Percentiles rank a stretch among this genome's conserved stretches.
phyloP scores from a whole-genome alignment of 371 early-diverging fungal species.

The Mortierella sp. region DNA sequence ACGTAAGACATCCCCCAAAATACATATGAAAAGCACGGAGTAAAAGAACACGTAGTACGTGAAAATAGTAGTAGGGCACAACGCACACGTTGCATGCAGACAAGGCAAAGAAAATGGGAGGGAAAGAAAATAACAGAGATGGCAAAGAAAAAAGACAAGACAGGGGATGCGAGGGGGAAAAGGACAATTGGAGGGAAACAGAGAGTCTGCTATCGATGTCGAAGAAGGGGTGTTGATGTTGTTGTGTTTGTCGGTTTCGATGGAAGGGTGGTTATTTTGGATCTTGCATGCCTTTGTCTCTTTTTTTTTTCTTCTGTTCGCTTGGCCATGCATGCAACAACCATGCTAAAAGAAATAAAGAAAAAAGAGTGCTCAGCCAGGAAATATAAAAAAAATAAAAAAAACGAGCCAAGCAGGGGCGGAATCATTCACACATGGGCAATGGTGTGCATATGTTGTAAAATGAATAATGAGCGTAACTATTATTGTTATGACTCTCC shows the following conservation, averaged over 20 bases:
- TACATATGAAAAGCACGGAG: constrained; percentile 5
- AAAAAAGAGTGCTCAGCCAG: neutral
- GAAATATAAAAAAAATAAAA: neutral
- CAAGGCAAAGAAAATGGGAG: neutral
- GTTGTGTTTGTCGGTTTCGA: constrained; percentile 1
- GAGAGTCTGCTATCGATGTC: neutral
- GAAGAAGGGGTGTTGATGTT: neutral
- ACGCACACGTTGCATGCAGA: neutral
- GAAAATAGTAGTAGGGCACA: neutral
- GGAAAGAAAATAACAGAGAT: neutral
- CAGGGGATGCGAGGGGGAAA: neutral
- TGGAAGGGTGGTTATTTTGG: neutral
- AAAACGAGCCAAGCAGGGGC: constrained; percentile 13
- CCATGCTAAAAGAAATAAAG: neutral
- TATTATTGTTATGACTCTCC: too few species aligned
- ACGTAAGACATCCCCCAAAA: neutral
- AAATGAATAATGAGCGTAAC: neutral
- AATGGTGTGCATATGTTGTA: neutral
- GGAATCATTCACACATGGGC: neutral
- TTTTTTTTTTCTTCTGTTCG: neutral
- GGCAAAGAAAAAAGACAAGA: neutral
- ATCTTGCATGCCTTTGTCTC: neutral
- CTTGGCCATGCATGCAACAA: neutral
- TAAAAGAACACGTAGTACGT: neutral
- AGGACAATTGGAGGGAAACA: neutral